phyloP scores from a whole-genome alignment of 2,329 filamentous ascomycete genomes.

The Didymella segeticola region DNA sequence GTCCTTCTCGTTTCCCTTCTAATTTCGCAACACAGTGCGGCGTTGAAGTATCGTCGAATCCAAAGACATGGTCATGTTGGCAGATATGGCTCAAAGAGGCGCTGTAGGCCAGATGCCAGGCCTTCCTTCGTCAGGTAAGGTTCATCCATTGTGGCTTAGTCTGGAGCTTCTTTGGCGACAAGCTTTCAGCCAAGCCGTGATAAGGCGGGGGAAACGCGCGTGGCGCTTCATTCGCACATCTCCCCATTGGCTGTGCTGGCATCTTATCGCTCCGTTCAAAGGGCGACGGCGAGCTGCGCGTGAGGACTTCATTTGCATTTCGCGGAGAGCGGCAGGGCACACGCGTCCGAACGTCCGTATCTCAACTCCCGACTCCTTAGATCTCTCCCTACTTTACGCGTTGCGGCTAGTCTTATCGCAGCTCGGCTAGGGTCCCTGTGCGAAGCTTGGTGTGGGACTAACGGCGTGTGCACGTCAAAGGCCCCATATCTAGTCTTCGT shows the following conservation, averaged over 20 bases:
- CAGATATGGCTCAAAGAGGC: neutral
- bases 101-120: neutral
- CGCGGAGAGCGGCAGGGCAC: neutral
- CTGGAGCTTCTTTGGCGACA: neutral
- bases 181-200: neutral
- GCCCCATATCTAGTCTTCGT: neutral
- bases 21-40: no score
- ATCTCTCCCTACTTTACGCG: neutral
- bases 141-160: neutral
- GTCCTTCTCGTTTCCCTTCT: no score
- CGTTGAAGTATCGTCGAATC: neutral
- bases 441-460: neutral
- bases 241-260: neutral
- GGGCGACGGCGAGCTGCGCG: neutral
- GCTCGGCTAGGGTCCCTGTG: neutral
- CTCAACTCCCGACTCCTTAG: neutral
- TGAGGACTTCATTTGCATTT: neutral
- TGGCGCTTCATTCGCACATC: neutral
- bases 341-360: neutral
- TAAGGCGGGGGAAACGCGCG: neutral
- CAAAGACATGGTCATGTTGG: neutral
- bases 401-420: constrained; percentile 2
- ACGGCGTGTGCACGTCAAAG: neutral
- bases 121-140: neutral
- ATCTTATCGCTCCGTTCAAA: neutral